Evolutionary conservation across 1,139 yeast species (phyloP).

Genomic region (Fermentozyma sake): DNA sequence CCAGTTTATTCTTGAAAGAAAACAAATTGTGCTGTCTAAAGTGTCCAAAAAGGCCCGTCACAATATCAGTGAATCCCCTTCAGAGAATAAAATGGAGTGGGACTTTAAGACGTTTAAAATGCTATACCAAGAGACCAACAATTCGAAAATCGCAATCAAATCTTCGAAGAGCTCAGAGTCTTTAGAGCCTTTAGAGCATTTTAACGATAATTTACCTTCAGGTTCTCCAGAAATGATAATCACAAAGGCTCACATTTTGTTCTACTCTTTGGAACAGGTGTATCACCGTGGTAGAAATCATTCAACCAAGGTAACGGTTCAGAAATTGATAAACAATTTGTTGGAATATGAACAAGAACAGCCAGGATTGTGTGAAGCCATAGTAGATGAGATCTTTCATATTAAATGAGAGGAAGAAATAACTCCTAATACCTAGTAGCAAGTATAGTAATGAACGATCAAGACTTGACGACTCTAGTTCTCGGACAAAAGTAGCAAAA

Average conservation of each 20-base stretch:
- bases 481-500: too few species aligned
- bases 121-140: conserved; percentile 4
- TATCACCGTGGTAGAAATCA: conserved; percentile 44
- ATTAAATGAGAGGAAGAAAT: too few species aligned
- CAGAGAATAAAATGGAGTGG: too few species aligned
- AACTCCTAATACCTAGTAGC: too few species aligned
- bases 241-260: conserved; percentile 16
- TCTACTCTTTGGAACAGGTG: conserved; percentile 40
- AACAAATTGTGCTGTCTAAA: not conserved
- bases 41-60: not conserved
- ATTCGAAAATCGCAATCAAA: conserved; percentile 3
- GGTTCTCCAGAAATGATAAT: too few species aligned
- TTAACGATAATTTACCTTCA: too few species aligned
- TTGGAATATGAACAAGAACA: conserved; percentile 44
- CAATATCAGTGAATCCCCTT: not conserved
- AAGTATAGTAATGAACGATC: too few species aligned
- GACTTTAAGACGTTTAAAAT: conserved; percentile 6
- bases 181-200: too few species aligned
- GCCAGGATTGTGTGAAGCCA: conserved; percentile 62
- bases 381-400: conserved; percentile 69
- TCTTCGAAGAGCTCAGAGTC: too few species aligned
- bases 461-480: too few species aligned
- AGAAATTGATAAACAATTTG: conserved; percentile 33
- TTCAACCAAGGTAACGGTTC: conserved; percentile 43
- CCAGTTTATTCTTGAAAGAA: too few species aligned